Conservation (phyloP, 2,329 filamentous ascomycete species). For the Scleromitrula shiraiana region DNA sequence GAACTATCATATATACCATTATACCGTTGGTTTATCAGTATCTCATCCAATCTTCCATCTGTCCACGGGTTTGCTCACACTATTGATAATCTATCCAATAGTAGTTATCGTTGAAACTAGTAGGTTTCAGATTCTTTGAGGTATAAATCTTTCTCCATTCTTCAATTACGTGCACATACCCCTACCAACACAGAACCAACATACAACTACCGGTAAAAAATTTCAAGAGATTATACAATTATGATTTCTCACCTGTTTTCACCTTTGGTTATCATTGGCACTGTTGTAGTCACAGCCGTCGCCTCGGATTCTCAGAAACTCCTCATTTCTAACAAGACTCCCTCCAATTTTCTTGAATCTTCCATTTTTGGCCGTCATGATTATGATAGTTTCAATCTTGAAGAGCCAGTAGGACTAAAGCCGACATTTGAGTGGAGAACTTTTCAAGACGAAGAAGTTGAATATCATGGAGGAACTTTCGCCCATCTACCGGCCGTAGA, state of each 20-base stretch:
- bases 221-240: background rate
- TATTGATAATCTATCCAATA: too few species aligned
- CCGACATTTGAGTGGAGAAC: slow-evolving; percentile 17
- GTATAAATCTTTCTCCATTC: too few species aligned
- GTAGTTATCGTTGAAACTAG: too few species aligned
- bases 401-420: slow-evolving; percentile 14
- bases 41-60: too few species aligned
- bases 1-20: too few species aligned
- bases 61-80: too few species aligned
- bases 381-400: background rate
- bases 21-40: too few species aligned
- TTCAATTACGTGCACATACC: background rate
- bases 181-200: background rate
- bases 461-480: slow-evolving; percentile 18
- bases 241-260: background rate
- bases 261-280: background rate
- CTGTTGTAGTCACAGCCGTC: background rate
- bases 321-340: background rate
- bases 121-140: too few species aligned
- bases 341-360: slow-evolving; percentile 11
- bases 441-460: slow-evolving; percentile 8
- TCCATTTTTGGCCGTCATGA: slow-evolving; percentile 13
- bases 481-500: slow-evolving; percentile 24
- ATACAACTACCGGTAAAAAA: background rate
- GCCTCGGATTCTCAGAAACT: background rate